Conservation (phyloP, 345 rosid species). For the Eutrema yunnanense region DNA sequence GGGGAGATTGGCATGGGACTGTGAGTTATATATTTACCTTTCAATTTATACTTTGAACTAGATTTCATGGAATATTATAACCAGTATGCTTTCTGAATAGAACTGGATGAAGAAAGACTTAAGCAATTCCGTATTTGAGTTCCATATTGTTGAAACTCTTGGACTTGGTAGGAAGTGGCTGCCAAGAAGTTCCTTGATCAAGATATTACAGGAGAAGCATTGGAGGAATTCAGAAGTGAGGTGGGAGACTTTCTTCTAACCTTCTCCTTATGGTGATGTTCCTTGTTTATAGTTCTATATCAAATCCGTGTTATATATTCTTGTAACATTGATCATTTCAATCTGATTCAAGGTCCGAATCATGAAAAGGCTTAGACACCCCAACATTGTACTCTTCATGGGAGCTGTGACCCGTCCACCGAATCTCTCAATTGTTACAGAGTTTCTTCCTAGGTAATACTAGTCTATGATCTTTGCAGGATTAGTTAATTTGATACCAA, state of each 20-base stretch:
- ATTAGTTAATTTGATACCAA: background rate
- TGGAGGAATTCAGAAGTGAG: conserved; percentile 92
- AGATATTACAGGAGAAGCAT: conserved; percentile 68
- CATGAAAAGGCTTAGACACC: conserved; percentile 84
- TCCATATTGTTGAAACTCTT: conserved; percentile 24
- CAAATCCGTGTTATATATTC: background rate
- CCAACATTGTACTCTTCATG: conserved; percentile 99
- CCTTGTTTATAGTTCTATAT: background rate
- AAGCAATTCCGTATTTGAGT: conserved; percentile 8
- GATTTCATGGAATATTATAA: background rate
- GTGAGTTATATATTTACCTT: conserved; percentile 48
- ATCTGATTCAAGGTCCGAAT: conserved; percentile 51
- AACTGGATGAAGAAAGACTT: conserved; percentile 8
- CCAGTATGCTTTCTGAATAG: background rate
- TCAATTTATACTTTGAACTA: background rate
- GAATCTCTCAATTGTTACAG: conserved; percentile 87
- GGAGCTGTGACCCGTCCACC: conserved; percentile 97
- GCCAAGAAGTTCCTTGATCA: conserved; percentile 94
- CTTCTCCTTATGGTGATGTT: background rate
- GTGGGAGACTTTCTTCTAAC: conserved; percentile 32
- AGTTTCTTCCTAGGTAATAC: conserved; percentile 85
- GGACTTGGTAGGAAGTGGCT: conserved; percentile 75
- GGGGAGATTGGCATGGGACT: conserved; percentile 98
- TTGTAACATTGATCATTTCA: background rate
- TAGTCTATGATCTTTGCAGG: conserved; percentile 2